Conservation (phyloP, 78 protist species). For the Dictyostelium purpureum region DNA sequence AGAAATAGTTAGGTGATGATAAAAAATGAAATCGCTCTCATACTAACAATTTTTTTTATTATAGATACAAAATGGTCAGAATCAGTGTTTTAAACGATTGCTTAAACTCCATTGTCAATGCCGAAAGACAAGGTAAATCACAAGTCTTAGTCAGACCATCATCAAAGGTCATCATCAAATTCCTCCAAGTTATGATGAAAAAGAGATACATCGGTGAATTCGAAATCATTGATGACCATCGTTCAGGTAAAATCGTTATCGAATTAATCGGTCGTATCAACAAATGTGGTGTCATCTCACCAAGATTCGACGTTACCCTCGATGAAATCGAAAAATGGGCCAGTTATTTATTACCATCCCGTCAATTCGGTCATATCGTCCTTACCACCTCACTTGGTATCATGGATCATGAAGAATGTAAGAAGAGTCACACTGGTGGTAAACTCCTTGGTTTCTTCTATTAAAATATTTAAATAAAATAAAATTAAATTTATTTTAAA, state of each 20-base stretch:
- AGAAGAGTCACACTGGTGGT: conserved; percentile 96
- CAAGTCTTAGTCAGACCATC: conserved; percentile 99
- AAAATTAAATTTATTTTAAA: too few species aligned
- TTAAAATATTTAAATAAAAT: conserved; percentile 8
- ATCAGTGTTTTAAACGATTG: conserved; percentile 96
- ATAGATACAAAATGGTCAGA: conserved; percentile 91
- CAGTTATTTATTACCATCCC: conserved; percentile 97
- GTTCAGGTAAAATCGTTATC: conserved; percentile 99
- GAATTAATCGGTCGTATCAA: conserved; percentile 99
- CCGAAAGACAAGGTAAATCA: conserved; percentile 99
- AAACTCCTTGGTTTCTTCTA: conserved; percentile 54
- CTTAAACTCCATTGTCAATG: conserved; percentile 96
- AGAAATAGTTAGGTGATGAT: neutral
- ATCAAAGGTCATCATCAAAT: conserved; percentile 98
- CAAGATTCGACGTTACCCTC: conserved; percentile 94
- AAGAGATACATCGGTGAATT: conserved; percentile 99
- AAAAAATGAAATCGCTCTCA: neutral
- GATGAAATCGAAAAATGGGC: conserved; percentile 90
- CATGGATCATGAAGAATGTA: conserved; percentile 99
- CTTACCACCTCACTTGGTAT: conserved; percentile 99
- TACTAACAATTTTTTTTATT: neutral
- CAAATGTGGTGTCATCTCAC: conserved; percentile 99
- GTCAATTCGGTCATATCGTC: conserved; percentile 99
- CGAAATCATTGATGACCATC: conserved; percentile 99
- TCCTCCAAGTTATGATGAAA: conserved; percentile 99